Evolutionary conservation across 164 flowering plant species (phyloP).

Genomic region (Magnolia officinalis): DNA sequence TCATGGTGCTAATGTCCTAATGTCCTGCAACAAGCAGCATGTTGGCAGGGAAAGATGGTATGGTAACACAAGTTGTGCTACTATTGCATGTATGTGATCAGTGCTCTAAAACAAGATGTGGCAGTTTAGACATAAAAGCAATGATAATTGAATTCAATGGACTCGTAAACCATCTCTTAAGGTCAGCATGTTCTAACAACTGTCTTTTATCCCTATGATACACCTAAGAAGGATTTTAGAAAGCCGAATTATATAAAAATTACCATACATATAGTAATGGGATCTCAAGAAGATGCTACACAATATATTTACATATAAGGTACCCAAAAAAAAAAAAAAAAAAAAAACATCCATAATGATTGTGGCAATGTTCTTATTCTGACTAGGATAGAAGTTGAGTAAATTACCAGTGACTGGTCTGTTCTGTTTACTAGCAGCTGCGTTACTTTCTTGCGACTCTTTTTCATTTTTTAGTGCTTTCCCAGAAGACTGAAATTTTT

Average conservation of each 20-base stretch:
- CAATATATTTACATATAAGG: neutral
- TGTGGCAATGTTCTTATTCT: neutral
- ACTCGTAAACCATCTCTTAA: neutral
- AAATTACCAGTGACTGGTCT: conserved; percentile 44
- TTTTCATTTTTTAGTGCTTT: conserved; percentile 39
- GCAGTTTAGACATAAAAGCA: neutral
- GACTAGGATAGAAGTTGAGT: too few species aligned
- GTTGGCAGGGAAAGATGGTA: too few species aligned
- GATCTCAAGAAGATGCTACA: neutral
- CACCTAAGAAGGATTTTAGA: neutral
- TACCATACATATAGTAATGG: neutral
- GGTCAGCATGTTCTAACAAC: neutral
- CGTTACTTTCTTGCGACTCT: conserved; percentile 29
- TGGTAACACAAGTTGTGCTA: too few species aligned
- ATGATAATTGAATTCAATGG: neutral
- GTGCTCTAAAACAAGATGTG: neutral
- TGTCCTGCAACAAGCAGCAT: too few species aligned
- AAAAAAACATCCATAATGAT: neutral
- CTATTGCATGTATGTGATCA: neutral
- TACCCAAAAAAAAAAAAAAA: too few species aligned
- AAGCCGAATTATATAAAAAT: too few species aligned
- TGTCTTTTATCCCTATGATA: neutral
- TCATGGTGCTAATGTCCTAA: too few species aligned
- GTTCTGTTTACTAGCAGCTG: conserved; percentile 17
- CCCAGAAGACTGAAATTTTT: conserved; percentile 67